phyloP scores from a whole-genome alignment of 2,329 filamentous ascomycete genomes.

The Diaporthe eres region DNA sequence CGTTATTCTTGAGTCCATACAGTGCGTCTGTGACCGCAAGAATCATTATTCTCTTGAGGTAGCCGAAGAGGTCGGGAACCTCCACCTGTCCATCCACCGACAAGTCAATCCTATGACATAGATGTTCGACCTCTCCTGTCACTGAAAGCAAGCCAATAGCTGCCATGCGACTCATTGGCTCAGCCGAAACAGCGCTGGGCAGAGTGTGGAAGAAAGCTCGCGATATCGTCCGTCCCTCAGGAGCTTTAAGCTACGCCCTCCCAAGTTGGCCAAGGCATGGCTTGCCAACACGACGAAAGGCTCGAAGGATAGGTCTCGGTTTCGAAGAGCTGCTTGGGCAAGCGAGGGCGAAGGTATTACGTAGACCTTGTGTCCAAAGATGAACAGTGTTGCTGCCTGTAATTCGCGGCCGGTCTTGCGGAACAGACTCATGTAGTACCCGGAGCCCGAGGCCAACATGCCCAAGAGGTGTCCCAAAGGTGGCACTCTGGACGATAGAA shows the following conservation, averaged over 20 bases:
- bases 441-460: not conserved
- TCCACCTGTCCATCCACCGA: not conserved
- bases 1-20: not conserved
- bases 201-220: conserved; percentile 13
- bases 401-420: not conserved
- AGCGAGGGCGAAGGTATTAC: conserved; percentile 5
- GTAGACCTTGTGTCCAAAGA: conserved; percentile 17
- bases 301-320: conserved; percentile 3
- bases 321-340: conserved; percentile 6
- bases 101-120: not conserved
- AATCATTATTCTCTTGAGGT: not conserved
- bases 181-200: not conserved
- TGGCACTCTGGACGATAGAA: not conserved
- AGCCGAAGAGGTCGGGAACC: not conserved
- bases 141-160: conserved; percentile 17
- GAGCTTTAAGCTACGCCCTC: conserved; percentile 6
- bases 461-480: conserved; percentile 11
- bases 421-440: conserved; percentile 15
- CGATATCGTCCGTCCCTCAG: conserved; percentile 14
- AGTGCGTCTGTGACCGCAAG: conserved; percentile 9
- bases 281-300: conserved; percentile 16
- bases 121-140: not conserved
- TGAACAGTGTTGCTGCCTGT: not conserved
- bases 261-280: conserved; percentile 16
- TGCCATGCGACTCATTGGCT: conserved; percentile 11